Evolutionary conservation across 2,329 filamentous ascomycete species (phyloP), one percentile per base, ranked within the genome.

Genomic region (Pseudogymnoascus sp.): DNA sequence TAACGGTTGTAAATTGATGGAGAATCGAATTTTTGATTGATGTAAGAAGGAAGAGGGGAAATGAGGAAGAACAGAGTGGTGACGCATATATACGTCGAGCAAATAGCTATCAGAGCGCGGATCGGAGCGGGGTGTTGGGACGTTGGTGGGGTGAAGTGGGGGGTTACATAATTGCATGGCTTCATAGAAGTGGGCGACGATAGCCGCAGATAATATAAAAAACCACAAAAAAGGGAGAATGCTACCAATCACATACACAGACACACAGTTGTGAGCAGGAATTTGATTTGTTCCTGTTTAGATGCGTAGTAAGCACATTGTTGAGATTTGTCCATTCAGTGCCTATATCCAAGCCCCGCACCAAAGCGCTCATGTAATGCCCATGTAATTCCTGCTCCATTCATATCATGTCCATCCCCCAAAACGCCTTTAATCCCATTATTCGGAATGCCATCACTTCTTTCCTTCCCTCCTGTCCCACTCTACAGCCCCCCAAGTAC

Each of bases 401-500:
- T 33, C 49, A 55, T 55, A 21, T 21, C 49, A 35, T 55, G 33
- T 21, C 29, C n/a, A 14, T 12, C 26, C 14, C 23, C 29, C 5
- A 33, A 55, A 55, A 55, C 49, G 49, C 49, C 49, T 33, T 55
- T 55, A 55, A 55, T 55, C 49, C 49, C 49, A 55, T 33, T 33
- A 55, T 21, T n/a, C 16, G 29, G 29, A 55, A 55, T 35, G 16
- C 49, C 16, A 33, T 14, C 16, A n/a, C 29, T 16, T 12, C n/a
- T 4, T 55, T 33, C 29, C 49, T 6, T 7, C 29, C 49, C 12
- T 35, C 29, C 49, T n/a, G 6, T 6, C 10, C 29, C 49, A 12
- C 26, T 35, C 29, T 55, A 84, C 64, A 84, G 67, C 7, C 74
- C 78, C 58, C 71, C 76, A 67, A 81, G 72, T 63, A 92, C 80